Percentiles rank a stretch among this genome's conserved stretches.
Conservation (phyloP, 805 yeast genomes). For the Candida loeiensis region DNA sequence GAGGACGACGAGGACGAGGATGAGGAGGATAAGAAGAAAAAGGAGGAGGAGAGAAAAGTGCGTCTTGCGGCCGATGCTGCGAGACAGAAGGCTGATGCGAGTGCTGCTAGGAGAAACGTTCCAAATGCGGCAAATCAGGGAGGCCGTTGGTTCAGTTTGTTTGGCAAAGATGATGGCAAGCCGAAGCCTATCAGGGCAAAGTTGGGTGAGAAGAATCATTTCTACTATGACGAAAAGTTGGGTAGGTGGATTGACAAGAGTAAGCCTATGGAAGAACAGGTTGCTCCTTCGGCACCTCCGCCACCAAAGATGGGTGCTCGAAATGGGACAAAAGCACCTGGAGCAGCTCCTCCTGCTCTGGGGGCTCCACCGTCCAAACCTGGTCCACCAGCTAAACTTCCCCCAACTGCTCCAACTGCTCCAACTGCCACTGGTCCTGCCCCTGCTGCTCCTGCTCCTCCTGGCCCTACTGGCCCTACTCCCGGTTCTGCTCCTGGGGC, state of each 20-base stretch:
- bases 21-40: slow-evolving; percentile 19
- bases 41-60: slow-evolving; percentile 17
- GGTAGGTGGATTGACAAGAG: slow-evolving; percentile 83
- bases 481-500: too few relatives aligned
- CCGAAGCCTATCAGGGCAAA: slow-evolving; percentile 82
- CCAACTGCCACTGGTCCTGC: background rate
- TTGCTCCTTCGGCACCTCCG: slow-evolving; percentile 52
- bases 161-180: slow-evolving; percentile 50
- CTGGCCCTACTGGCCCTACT: slow-evolving; percentile 4
- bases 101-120: slow-evolving; percentile 12
- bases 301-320: slow-evolving; percentile 49
- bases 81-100: slow-evolving; percentile 15
- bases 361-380: slow-evolving; percentile 6
- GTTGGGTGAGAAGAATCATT: slow-evolving; percentile 71
- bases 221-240: slow-evolving; percentile 77
- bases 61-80: slow-evolving; percentile 35
- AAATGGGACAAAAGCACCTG: too few relatives aligned
- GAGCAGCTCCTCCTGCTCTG: slow-evolving; percentile 12
- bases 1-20: slow-evolving; percentile 49
- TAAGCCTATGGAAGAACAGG: slow-evolving; percentile 62
- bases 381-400: slow-evolving; percentile 8
- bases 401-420: slow-evolving; percentile 2
- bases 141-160: slow-evolving; percentile 54
- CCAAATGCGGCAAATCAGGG: slow-evolving; percentile 4
- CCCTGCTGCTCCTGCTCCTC: slow-evolving; percentile 1